Evolutionary conservation across 176 grass and related monocot species (phyloP).

Genomic region (Hordeum marinum): DNA sequence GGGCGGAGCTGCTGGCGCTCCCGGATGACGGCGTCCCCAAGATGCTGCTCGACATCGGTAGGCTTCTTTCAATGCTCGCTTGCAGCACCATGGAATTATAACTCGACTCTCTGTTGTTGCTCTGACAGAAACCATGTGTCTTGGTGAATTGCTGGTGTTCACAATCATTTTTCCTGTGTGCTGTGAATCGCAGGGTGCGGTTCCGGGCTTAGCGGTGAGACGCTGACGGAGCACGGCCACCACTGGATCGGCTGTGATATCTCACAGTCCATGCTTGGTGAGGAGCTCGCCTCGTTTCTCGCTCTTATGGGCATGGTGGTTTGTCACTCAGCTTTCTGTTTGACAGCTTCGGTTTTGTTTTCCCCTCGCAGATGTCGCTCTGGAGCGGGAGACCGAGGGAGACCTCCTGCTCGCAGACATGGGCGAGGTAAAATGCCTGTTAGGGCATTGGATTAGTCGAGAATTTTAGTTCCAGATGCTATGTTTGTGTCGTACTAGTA

Average conservation of each 20-base stretch:
- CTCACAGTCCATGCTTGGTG: conserved; percentile 88
- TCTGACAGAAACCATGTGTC: background rate
- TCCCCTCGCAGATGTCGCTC: conserved; percentile 49
- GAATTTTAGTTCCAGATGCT: background rate
- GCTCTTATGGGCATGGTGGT: background rate
- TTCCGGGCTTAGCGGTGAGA: conserved; percentile 86
- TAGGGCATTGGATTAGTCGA: background rate
- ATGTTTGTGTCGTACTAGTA: background rate
- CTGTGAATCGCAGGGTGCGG: conserved; percentile 49
- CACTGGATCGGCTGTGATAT: conserved; percentile 98
- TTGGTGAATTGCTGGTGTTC: no score
- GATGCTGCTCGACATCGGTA: conserved; percentile 90
- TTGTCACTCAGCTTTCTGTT: background rate
- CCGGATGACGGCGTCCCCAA: conserved; percentile 71
- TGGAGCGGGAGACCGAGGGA: conserved; percentile 70
- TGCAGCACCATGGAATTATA: no score
- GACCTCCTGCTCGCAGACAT: conserved; percentile 86
- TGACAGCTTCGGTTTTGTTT: background rate
- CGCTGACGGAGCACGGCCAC: conserved; percentile 72
- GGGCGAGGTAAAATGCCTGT: conserved; percentile 64
- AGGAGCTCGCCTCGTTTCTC: conserved; percentile 9
- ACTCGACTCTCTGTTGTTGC: background rate
- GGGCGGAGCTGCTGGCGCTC: conserved; percentile 81
- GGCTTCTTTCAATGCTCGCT: background rate
- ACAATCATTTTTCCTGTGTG: background rate